These are phyloP conservation scores for Trichosphaerium sp. DNA, from an alignment of 78 protist genomes.

Conservation along the genomic window DNA sequence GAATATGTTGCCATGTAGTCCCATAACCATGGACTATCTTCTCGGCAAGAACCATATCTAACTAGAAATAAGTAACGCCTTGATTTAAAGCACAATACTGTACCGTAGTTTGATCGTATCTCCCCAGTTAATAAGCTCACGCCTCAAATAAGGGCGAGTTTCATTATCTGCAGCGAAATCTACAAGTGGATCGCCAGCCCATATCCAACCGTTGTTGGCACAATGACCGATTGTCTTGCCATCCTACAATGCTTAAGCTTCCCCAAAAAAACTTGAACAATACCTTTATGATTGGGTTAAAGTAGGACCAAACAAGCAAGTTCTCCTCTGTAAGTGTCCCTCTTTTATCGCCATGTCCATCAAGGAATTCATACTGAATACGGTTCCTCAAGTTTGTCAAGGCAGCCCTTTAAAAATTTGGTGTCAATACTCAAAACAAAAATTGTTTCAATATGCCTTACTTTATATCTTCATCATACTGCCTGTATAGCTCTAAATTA, in stretches of 20 bases:
- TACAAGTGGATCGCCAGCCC: conserved; percentile 31
- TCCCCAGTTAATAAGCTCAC: conserved; percentile 88
- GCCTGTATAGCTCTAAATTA: conserved; percentile 17
- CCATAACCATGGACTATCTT: conserved; percentile 69
- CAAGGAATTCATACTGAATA: conserved; percentile 28
- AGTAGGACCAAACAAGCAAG: neutral
- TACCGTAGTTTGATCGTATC: conserved; percentile 85
- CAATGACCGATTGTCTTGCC: conserved; percentile 1
- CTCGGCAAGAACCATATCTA: neutral
- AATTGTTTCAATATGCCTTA: too few relatives aligned
- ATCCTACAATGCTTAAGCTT: neutral
- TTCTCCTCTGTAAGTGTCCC: neutral
- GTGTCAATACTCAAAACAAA: too few relatives aligned
- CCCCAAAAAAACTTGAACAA: neutral
- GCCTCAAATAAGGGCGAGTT: conserved; percentile 52
- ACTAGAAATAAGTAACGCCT: neutral
- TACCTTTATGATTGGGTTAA: neutral
- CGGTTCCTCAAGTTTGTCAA: conserved; percentile 14
- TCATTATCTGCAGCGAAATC: conserved; percentile 56
- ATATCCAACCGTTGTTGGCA: conserved; percentile 76
- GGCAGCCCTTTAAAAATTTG: too few relatives aligned
- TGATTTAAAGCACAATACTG: conserved; percentile 14
- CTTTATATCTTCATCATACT: conserved; percentile 25
- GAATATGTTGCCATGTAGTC: conserved; percentile 66
- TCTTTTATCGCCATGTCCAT: conserved; percentile 10